Base-by-base conservation (phyloP, 805 yeast genomes). In the Pichia eremophila region DNA sequence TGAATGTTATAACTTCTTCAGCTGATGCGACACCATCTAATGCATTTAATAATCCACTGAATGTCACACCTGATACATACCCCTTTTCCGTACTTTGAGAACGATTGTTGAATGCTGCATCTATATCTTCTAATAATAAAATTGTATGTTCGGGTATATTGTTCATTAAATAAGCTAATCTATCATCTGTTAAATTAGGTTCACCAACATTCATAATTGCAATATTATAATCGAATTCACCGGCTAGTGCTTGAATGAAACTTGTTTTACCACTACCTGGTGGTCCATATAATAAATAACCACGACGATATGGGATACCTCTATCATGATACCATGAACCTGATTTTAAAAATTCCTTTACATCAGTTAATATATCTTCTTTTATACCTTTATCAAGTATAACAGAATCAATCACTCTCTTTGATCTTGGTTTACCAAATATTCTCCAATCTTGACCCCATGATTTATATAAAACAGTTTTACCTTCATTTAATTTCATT, bases 381-480 rank as follows among this genome's bases (percentile, higher is more conserved):
- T 80, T 80, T 44, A 93, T 72, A 2, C 86, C 89, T 25, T 73
- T 64, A 63, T 89, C 98, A 46, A 93, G 69, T 27, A 93, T 81
- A 15, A 93, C 99, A 8, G 95, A 85, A 5, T 85, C 91, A 37
- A 91, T 67, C 28, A 83, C 66, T 56, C 99, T 73, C 66, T 91
- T 91, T 57, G 81, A 83, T 52, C 96, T 75, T 1, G 99, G 98
- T 61, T 83, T 90, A 2, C 99, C 99, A 70, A 93, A 93, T 5
- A 95, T 95, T 59, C 98, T 74, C 99, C 99, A 93, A 60, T 93
- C 99, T 29, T 96, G 96, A 0, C 98, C 99, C 87, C 93, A 91
- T 11, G 96, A 85, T 5, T 96, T 87, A 64, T 78, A 93, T 6
- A 93, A 68, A 8, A 93, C 98, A 0, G 98, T 93, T 60, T 89